Percentiles rank a stretch among this genome's conserved stretches.
Conservation (phyloP, 768 basidiomycete species). For the Phlebiopsis gigantea region DNA sequence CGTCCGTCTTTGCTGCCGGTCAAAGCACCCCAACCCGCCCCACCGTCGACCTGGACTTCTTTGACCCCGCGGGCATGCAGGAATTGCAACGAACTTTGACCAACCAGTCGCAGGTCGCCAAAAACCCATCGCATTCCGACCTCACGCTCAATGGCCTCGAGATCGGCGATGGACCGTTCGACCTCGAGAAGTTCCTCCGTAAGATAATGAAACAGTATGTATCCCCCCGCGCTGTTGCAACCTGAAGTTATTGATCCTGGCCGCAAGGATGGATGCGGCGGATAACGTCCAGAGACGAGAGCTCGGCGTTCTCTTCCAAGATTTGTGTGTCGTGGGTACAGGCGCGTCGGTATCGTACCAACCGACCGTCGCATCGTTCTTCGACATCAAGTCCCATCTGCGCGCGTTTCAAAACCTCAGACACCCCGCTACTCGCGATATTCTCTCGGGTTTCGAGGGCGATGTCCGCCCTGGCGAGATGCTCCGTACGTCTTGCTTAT, state of each 20-base stretch:
- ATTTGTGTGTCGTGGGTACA: slow-evolving; percentile 54
- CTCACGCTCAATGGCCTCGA: slow-evolving; percentile 15
- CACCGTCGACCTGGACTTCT: slow-evolving; percentile 39
- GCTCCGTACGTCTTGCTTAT: slow-evolving; percentile 38
- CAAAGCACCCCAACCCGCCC: neutral
- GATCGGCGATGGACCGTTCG: slow-evolving; percentile 21
- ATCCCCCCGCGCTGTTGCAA: neutral
- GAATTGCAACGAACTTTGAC: slow-evolving; percentile 8
- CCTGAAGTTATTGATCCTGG: neutral
- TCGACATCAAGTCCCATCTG: slow-evolving; percentile 47
- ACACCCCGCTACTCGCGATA: slow-evolving; percentile 57
- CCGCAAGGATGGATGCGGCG: slow-evolving; percentile 38
- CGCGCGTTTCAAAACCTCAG: slow-evolving; percentile 38
- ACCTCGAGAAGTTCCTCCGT: slow-evolving; percentile 26
- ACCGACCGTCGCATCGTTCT: slow-evolving; percentile 54
- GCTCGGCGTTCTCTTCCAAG: slow-evolving; percentile 56
- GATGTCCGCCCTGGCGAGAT: slow-evolving; percentile 60
- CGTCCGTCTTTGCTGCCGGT: too few species aligned
- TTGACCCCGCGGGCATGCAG: slow-evolving; percentile 48
- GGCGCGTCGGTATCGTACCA: slow-evolving; percentile 52
- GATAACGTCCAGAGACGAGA: slow-evolving; percentile 43
- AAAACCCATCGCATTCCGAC: slow-evolving; percentile 11
- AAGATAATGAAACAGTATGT: slow-evolving; percentile 20
- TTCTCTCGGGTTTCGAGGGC: slow-evolving; percentile 51
- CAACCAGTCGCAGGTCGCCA: neutral